Evolutionary conservation across 352 stramenopile species (phyloP), one percentile per base, ranked within the genome.

Genomic region (Achlya hypogyna): DNA sequence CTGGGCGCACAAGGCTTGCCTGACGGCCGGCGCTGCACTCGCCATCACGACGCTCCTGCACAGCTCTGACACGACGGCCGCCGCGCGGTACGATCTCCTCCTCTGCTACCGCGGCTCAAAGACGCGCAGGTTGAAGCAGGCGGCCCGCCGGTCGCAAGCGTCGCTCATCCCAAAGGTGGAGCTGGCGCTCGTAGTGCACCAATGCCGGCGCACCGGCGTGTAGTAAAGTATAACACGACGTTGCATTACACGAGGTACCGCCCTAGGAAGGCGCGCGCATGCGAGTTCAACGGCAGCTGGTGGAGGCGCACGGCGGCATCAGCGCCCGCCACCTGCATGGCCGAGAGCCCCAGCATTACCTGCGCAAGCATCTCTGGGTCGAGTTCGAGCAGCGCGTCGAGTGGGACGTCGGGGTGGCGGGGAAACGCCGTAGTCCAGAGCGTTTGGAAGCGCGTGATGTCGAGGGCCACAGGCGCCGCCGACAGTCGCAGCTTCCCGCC

Each of bases 1-100:
- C 64, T 93, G 84, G 84, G 78, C 81, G 25, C 84, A 93, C 74
- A 93, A 93, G 69, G 90, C 81, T 69, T 93, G 84, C 63, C 75
- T 93, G 51, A 93, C 84, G 0, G 74, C 89, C 31, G 84, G 84
- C 54, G 84, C 84, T 0, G 84, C 84, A 16, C 75, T 93, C 18
- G 84, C 84, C 16, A 93, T 93, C 56, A 88, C 82, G 8, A 93
- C 82, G 12, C 87, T 93, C 58, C 72, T 93, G 4, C 88, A 91
- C 32, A 83, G 82, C 4, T 87, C 82, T 1, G 70, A 72, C 25
- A 71, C 74, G 70, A 72, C 51, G 32, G 51, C 54, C 5, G 28
- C 54, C 14, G 31, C 31, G 52, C 35, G 31, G 10, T 14, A 9
- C 43, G 12, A 56, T 34, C 12, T 6, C 6, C 12, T n/a, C 6